Evolutionary conservation across 768 basidiomycete genomes (phyloP), one percentile per base, ranked within the genome.

Genomic region (Tephrocybe sp.): DNA sequence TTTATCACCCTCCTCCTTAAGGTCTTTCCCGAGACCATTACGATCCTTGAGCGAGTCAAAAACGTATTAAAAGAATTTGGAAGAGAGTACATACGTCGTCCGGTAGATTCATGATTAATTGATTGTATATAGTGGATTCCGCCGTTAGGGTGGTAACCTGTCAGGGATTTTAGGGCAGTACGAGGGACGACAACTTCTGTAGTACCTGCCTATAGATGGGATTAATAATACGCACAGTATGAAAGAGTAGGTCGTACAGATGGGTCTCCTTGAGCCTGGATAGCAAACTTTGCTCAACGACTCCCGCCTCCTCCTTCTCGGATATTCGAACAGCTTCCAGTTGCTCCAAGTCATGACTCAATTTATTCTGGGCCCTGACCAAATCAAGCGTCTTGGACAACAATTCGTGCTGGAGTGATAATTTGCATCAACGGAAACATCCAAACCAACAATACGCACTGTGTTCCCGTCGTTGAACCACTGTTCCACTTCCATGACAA

Each of bases 1-100:
- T n/a, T 72, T 62, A 57, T 92, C 91, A 35, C 89, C 89, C 62
- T 80, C 81, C 22, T 78, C 70, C 64, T 91, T 92, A 61, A 86
- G 80, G 3, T 74, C 64, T 1, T 78, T 78, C 12, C 88, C 88
- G 26, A 78, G 67, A 58, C 77, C 74, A 34, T 73, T 66, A 46
- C 87, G 84, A 62, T 89, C 84, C 89, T 89, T 50, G 18, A 36
- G 25, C 16, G 30, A 28, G 13, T 37, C 3, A 30, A 9, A 3
- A 11, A 6, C n/a, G 13, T 8, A 27, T 18, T 2, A n/a, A 27
- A 2, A 12, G n/a, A n/a, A n/a, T n/a, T n/a, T n/a, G n/a, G n/a
- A 40, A 40, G 18, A 18, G 16, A 7, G 28, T 16, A 40, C 24
- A 26, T 32, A 48, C 47, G 9, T 9, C 30, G n/a, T 41, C 30